A percentile compares a stretch with the other conserved stretches of the same genome.
Evolutionary conservation across 305 asterid genomes (phyloP).

Genomic region (Solanum hybrid): DNA sequence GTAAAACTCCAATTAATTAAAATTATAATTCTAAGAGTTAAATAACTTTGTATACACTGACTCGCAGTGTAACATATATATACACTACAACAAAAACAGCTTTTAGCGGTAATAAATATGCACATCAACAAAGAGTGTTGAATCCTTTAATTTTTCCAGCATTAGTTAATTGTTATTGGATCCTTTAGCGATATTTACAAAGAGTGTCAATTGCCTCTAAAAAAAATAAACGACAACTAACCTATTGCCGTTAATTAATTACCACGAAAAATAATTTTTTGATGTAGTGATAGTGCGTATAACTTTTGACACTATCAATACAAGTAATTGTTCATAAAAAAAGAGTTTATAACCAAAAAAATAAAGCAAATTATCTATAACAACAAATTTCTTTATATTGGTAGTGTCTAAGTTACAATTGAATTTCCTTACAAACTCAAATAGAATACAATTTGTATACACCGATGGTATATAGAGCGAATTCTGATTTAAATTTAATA

Average conservation of each 20-base stretch:
- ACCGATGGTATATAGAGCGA: not conserved
- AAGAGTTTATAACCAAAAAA: not conserved
- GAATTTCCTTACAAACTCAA: not conserved
- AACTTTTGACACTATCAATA: too few species aligned
- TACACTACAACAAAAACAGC: not conserved
- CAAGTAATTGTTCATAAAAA: not conserved
- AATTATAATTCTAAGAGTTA: not conserved
- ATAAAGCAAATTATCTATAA: not conserved
- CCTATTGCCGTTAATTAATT: too few species aligned
- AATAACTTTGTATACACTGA: not conserved
- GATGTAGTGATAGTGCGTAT: too few species aligned
- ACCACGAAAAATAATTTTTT: too few species aligned
- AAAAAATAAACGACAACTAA: too few species aligned
- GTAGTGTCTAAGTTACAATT: not conserved
- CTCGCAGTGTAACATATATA: not conserved
- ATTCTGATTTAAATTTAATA: not conserved
- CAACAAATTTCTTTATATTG: not conserved
- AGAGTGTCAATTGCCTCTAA: too few species aligned
- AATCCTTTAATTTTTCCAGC: too few species aligned
- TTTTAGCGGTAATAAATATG: not conserved
- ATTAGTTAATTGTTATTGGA: too few species aligned
- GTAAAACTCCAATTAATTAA: not conserved
- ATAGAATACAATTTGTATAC: not conserved
- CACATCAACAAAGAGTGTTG: rapidly evolving
- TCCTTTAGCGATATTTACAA: not conserved